phyloP scores from a whole-genome alignment of 2,329 filamentous ascomycete species.

The Trichoderma endophyticum region DNA sequence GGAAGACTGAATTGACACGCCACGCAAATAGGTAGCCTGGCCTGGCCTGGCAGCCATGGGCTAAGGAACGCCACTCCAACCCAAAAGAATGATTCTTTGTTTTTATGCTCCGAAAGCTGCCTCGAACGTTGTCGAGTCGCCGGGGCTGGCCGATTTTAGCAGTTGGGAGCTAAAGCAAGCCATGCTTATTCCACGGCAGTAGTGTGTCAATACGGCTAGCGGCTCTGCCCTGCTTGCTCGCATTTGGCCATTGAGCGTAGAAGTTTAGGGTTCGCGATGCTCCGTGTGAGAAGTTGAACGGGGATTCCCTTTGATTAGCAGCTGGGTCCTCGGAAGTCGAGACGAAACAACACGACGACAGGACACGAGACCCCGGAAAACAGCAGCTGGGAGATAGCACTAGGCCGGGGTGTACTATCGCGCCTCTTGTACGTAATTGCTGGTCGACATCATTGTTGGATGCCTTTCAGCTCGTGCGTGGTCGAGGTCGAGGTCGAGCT shows the following conservation, averaged over 20 bases:
- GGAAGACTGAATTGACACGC: neutral
- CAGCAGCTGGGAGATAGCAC: neutral
- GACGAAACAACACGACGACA: neutral
- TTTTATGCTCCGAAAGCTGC: constrained; percentile 1
- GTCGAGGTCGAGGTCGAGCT: neutral
- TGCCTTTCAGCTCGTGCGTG: neutral
- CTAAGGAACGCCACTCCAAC: neutral
- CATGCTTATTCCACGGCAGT: neutral
- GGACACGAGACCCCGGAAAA: neutral
- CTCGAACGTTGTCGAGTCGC: neutral
- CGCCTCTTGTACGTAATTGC: neutral
- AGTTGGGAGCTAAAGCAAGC: constrained; percentile 5
- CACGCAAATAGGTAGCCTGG: neutral
- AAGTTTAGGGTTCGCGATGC: neutral
- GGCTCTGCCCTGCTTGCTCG: neutral
- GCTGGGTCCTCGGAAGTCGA: neutral
- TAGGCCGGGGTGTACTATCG: neutral
- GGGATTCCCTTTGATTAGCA: neutral
- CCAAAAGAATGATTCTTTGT: neutral
- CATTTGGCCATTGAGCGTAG: neutral
- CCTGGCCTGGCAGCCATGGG: neutral
- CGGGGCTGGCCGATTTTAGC: neutral
- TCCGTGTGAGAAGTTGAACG: neutral
- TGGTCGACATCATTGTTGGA: neutral
- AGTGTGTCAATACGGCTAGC: neutral